These are phyloP conservation scores for Arthrobotrys megalospora DNA, from an alignment of 2,329 filamentous ascomycete species.

Conservation along the genomic window DNA sequence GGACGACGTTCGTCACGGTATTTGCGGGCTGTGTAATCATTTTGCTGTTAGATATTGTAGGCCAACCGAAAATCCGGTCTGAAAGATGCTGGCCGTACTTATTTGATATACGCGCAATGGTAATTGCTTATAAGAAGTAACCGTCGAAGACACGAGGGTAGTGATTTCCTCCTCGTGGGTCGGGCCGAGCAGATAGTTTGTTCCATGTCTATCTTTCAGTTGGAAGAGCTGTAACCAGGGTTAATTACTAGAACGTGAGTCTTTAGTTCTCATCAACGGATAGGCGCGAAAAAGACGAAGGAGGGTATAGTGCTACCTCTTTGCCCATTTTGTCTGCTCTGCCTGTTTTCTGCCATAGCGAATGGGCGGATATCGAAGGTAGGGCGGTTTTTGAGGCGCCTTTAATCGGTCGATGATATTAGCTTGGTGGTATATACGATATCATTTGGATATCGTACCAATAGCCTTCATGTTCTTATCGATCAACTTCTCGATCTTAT, in stretches of 20 bases:
- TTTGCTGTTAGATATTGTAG: neutral
- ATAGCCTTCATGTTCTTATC: constrained; percentile 88
- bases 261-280: constrained; percentile 63
- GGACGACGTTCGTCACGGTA: constrained; percentile 94
- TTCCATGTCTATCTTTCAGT: constrained; percentile 82
- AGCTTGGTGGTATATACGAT: neutral
- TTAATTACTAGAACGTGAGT: constrained; percentile 38
- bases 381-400: constrained; percentile 85
- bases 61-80: constrained; percentile 15
- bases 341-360: constrained; percentile 86
- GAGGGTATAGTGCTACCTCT: constrained; percentile 74
- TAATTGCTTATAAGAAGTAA: constrained; percentile 87
- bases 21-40: constrained; percentile 76
- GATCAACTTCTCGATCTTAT: constrained; percentile 87
- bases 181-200: constrained; percentile 83
- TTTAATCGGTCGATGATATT: constrained; percentile 63
- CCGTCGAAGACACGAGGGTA: constrained; percentile 78
- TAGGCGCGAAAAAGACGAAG: constrained; percentile 25
- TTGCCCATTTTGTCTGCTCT: constrained; percentile 79
- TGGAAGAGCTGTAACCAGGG: constrained; percentile 77
- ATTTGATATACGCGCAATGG: constrained; percentile 93
- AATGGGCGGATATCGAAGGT: constrained; percentile 87
- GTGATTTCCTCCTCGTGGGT: constrained; percentile 99
- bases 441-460: constrained; percentile 70
- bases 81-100: constrained; percentile 70